Evolutionary conservation across 1,284 basidiomycete species (phyloP).

Genomic region (Heliocybe sulcata): DNA sequence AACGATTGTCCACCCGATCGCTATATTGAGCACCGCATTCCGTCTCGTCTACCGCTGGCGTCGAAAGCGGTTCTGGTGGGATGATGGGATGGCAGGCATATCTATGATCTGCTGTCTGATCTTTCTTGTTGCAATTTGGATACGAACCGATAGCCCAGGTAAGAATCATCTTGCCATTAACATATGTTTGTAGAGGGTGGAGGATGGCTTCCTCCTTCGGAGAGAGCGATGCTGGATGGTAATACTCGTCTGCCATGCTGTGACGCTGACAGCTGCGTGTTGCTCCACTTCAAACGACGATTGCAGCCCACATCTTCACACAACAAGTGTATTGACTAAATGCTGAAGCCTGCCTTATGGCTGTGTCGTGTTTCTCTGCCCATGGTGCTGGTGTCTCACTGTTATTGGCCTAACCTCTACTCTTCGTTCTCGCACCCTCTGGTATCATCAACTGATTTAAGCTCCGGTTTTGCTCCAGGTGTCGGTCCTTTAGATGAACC

Average conservation of each 20-base stretch:
- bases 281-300: too few relatives aligned
- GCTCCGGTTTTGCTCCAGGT: not conserved
- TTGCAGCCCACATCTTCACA: not conserved
- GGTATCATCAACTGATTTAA: too few relatives aligned
- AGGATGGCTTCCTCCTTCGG: too few relatives aligned
- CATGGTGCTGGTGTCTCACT: too few relatives aligned
- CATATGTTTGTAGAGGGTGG: not conserved
- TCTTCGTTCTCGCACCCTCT: too few relatives aligned
- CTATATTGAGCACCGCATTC: not conserved
- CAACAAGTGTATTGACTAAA: too few relatives aligned
- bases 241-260: too few relatives aligned
- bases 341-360: too few relatives aligned
- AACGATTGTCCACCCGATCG: not conserved
- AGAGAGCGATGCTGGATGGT: too few relatives aligned
- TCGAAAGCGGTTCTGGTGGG: not conserved
- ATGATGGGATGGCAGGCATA: not conserved
- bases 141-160: not conserved
- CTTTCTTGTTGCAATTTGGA: not conserved
- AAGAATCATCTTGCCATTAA: not conserved
- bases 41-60: not conserved
- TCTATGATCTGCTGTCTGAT: not conserved
- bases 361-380: too few relatives aligned
- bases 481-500: not conserved
- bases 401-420: too few relatives aligned
- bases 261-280: too few relatives aligned